Evolutionary conservation across 2,329 filamentous ascomycete genomes (phyloP).

Genomic region (Tolypocladium guangdongense): DNA sequence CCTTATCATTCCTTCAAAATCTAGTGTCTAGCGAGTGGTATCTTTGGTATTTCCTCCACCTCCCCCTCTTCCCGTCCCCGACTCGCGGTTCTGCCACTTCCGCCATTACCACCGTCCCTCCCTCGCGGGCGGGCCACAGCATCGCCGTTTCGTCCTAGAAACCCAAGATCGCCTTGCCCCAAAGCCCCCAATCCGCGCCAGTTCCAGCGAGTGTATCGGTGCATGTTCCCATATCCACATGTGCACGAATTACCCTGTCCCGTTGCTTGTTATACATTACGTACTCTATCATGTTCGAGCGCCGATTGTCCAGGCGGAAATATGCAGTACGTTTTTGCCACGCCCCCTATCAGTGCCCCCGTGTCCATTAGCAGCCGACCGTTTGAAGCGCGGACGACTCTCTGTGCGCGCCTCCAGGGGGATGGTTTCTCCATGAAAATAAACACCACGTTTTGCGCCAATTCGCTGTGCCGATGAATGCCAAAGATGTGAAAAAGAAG

Average conservation of each 20-base stretch:
- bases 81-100: neutral
- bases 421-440: slow-evolving; percentile 3
- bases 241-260: slow-evolving; percentile 25
- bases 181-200: slow-evolving; percentile 14
- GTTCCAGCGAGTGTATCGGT: slow-evolving; percentile 22
- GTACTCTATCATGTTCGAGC: slow-evolving; percentile 23
- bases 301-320: slow-evolving; percentile 12
- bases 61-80: slow-evolving; percentile 7
- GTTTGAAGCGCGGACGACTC: neutral
- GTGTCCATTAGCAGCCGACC: slow-evolving; percentile 3
- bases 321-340: slow-evolving; percentile 15
- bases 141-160: neutral
- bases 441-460: slow-evolving; percentile 24
- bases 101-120: neutral
- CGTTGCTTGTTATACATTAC: slow-evolving; percentile 24
- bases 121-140: slow-evolving; percentile 1
- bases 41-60: slow-evolving; percentile 21
- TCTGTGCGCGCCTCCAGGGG: neutral
- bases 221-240: slow-evolving; percentile 14
- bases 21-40: slow-evolving; percentile 28
- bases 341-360: neutral
- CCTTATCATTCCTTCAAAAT: slow-evolving; percentile 13
- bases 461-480: slow-evolving; percentile 29
- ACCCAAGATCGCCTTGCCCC: slow-evolving; percentile 8
- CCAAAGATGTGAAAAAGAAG: slow-evolving; percentile 24